Evolutionary conservation across 75 land plant genomes (phyloP).

Genomic region (Pseudotsuga menziesii): DNA sequence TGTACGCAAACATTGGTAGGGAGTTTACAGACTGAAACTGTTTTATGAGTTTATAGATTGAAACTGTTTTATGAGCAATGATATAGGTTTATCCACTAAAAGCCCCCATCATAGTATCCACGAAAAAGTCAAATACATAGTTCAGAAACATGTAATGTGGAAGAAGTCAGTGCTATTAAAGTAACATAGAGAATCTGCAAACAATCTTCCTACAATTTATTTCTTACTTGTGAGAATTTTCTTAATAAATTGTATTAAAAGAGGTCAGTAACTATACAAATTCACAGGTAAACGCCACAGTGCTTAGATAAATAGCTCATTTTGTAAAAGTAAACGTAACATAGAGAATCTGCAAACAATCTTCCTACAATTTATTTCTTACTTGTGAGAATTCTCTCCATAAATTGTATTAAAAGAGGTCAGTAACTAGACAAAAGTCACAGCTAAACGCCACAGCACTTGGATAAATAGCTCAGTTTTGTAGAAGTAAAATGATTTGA

Average conservation of each 20-base stretch:
- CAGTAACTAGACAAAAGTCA: neutral
- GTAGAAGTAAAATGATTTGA: neutral
- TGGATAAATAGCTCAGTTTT: neutral
- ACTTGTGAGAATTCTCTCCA: no score
- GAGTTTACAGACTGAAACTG: neutral
- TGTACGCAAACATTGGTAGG: conserved; percentile 8
- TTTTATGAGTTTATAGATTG: neutral
- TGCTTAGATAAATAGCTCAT: neutral
- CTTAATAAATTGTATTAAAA: no score
- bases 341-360: neutral
- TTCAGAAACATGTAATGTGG: neutral
- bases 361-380: no score
- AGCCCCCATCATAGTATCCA: neutral
- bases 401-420: no score
- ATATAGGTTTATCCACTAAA: neutral
- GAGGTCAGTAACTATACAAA: neutral
- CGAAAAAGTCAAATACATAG: neutral
- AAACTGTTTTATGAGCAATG: neutral
- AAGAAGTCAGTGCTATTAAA: neutral
- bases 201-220: neutral
- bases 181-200: neutral
- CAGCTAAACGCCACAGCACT: neutral
- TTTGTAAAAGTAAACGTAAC: neutral
- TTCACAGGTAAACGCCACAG: neutral
- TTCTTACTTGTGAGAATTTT: no score